Conservation (phyloP, 2,329 filamentous ascomycete genomes). For the Ceratocystis colombiana region DNA sequence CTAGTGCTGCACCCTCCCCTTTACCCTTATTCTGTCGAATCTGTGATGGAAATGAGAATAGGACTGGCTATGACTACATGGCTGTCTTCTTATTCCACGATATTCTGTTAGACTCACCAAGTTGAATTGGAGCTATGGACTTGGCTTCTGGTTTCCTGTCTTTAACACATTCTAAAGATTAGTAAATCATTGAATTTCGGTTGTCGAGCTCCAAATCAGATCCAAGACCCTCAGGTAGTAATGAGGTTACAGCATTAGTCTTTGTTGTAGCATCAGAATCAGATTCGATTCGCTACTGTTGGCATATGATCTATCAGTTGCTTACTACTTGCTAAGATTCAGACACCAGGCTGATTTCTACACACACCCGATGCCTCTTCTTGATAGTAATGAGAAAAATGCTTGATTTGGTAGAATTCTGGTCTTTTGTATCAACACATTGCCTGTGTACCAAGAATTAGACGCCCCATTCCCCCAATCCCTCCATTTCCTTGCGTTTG, state of each 20-base stretch:
- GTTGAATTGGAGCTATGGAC: too few relatives aligned
- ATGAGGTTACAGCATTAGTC: neutral
- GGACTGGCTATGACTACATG: too few relatives aligned
- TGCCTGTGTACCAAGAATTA: slow-evolving; percentile 3
- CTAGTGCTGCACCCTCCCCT: neutral
- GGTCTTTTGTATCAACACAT: slow-evolving; percentile 10
- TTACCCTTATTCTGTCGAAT: neutral
- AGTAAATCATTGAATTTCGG: too few relatives aligned
- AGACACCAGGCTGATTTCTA: neutral
- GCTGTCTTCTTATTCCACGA: too few relatives aligned
- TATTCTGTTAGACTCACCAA: too few relatives aligned
- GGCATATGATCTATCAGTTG: neutral
- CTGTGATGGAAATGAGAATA: neutral
- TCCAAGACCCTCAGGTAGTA: neutral
- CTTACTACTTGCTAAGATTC: neutral
- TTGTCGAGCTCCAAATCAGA: neutral
- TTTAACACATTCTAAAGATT: too few relatives aligned
- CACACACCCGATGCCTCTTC: neutral
- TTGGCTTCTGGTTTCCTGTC: too few relatives aligned
- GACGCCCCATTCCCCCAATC: neutral
- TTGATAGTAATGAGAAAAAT: slow-evolving; percentile 9
- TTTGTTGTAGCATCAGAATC: too few relatives aligned
- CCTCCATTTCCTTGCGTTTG: neutral
- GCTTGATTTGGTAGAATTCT: slow-evolving; percentile 14
- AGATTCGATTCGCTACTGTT: neutral